Conservation (phyloP, 352 stramenopile genomes). For the Phytopythium boreale region DNA sequence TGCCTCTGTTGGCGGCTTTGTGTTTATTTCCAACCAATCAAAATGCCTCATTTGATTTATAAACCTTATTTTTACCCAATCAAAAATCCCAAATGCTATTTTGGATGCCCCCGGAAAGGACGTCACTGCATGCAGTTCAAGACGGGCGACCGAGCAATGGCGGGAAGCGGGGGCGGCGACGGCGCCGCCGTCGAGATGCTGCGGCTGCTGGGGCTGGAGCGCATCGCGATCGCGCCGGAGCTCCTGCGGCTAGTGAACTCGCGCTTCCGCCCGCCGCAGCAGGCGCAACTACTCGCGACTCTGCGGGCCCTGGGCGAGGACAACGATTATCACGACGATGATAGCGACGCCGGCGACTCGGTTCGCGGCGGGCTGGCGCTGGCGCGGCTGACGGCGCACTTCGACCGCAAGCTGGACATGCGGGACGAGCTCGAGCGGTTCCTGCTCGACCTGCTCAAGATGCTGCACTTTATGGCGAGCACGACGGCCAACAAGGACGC, state of each 20-base stretch:
- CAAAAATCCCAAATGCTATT: not conserved
- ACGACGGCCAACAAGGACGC: constrained; percentile 15
- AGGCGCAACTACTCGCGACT: constrained; percentile 27
- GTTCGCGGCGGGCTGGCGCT: constrained; percentile 6
- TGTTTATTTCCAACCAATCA: not conserved
- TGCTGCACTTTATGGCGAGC: constrained; percentile 29
- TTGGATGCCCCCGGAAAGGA: too few species aligned
- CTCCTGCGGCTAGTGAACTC: constrained; percentile 28
- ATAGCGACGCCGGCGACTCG: not conserved
- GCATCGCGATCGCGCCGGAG: constrained; percentile 29
- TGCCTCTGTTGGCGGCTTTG: not conserved
- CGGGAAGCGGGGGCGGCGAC: not conserved
- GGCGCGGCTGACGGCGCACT: constrained; percentile 33
- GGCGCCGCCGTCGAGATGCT: constrained; percentile 21
- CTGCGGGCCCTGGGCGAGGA: constrained; percentile 20
- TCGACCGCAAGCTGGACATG: constrained; percentile 56
- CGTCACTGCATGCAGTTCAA: too few species aligned
- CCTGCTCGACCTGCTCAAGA: constrained; percentile 51
- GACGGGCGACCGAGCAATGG: not conserved
- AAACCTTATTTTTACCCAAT: not conserved
- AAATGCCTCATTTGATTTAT: too few species aligned
- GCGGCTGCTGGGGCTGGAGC: constrained; percentile 33
- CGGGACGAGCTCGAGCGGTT: constrained; percentile 59
- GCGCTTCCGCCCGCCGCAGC: constrained; percentile 43
- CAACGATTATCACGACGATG: not conserved